Evolutionary conservation across 768 basidiomycete species (phyloP).

Genomic region (Imleria badia): DNA sequence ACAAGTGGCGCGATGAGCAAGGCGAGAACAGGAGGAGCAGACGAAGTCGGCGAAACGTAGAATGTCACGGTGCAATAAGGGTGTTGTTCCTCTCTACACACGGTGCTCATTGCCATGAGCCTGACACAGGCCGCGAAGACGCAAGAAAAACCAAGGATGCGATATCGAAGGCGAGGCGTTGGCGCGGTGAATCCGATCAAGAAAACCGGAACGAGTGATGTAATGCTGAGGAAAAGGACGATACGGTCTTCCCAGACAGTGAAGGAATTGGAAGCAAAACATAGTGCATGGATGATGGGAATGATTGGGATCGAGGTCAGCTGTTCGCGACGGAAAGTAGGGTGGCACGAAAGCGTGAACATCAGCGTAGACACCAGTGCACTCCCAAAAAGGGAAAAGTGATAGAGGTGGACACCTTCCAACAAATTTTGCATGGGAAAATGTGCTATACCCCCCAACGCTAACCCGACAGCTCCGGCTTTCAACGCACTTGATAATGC

Average conservation of each 20-base stretch:
- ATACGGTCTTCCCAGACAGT: slow-evolving; percentile 96
- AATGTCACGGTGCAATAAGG: slow-evolving; percentile 90
- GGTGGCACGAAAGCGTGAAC: slow-evolving; percentile 43
- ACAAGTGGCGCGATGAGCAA: slow-evolving; percentile 57
- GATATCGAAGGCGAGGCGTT: slow-evolving; percentile 62
- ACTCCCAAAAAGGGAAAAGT: slow-evolving; percentile 50
- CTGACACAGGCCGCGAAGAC: slow-evolving; percentile 69
- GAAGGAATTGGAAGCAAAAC: slow-evolving; percentile 93
- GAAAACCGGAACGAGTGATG: slow-evolving; percentile 60
- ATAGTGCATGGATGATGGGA: slow-evolving; percentile 64
- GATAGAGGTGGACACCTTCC: slow-evolving; percentile 50
- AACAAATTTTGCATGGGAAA: slow-evolving; percentile 34
- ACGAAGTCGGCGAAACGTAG: slow-evolving; percentile 69
- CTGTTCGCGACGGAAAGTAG: slow-evolving; percentile 30
- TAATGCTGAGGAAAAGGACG: slow-evolving; percentile 69
- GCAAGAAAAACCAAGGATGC: slow-evolving; percentile 71
- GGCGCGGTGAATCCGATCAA: slow-evolving; percentile 68
- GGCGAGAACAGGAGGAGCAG: slow-evolving; percentile 61
- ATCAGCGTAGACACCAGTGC: slow-evolving; percentile 47
- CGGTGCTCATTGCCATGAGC: slow-evolving; percentile 76
- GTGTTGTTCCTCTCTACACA: slow-evolving; percentile 94
- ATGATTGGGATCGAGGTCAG: slow-evolving; percentile 42
- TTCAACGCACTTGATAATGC: slow-evolving; percentile 34
- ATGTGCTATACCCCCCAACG: slow-evolving; percentile 36
- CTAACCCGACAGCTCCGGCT: slow-evolving; percentile 37